Evolutionary conservation across 352 stramenopile species (phyloP), one percentile per base, ranked within the genome.

Genomic region (Globisporangium okanoganense): DNA sequence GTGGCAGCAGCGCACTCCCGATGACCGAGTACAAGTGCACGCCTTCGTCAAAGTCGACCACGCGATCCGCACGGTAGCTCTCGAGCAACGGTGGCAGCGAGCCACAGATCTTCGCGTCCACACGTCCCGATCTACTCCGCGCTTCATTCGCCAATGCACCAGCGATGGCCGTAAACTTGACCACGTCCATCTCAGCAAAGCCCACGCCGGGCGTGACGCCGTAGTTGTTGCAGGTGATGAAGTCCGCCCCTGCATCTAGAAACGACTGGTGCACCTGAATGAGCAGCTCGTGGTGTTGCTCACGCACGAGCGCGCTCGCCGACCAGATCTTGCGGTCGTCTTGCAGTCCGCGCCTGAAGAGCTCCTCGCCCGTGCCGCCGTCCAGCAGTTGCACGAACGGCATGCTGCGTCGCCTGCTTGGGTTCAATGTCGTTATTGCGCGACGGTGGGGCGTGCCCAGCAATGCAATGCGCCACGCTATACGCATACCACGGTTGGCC

Each of bases 151-250:
- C 89, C 62, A 97, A 71, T 57, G 65, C 53, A 38, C 82, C 88
- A 16, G 87, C 76, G 27, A 80, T 55, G 14, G 45, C 66, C 10
- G 73, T 82, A 62, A 79, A 75, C 45, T 69, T 62, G 18, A 69
- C 58, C n/a, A 96, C 88, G 35, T 95, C 76, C 0, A 79, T 61
- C 33, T 86, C 66, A 3, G 56, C 73, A 69, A 98, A 97, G 50
- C 87, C 87, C 5, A 94, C 85, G 45, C 86, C 86, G 16, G 88
- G 88, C 35, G 88, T 93, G 35, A 97, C 81, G 43, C 85, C 87
- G 67, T 97, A 98, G 43, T 92, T 95, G 76, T 98, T 97, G 64
- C 85, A 92, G 22, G 92, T 98, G 54, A 97, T 86, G 18, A 73
- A 88, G 56, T 91, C 66, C 5, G 86, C 72, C 14, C 90, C 90